These are phyloP conservation scores for Sonneratia caseolaris DNA, from an alignment of 345 rosid species.

Conservation along the genomic window DNA sequence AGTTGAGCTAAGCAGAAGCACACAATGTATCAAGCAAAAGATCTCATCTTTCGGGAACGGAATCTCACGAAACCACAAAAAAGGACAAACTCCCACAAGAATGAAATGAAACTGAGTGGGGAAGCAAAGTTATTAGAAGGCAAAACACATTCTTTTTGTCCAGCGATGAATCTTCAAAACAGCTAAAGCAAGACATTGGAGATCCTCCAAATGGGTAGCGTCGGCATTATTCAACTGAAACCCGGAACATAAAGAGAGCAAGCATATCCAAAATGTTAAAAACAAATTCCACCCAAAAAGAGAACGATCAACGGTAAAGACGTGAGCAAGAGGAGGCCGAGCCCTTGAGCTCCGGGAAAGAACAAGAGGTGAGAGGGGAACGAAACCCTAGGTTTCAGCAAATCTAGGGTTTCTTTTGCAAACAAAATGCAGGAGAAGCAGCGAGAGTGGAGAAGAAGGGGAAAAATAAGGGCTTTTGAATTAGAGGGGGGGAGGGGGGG, in stretches of 20 bases:
- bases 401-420: constrained; percentile 4
- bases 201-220: background rate
- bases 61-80: constrained; percentile 1
- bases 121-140: background rate
- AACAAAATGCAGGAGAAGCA: background rate
- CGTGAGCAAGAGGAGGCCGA: background rate
- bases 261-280: constrained; percentile 3
- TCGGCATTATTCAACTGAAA: background rate
- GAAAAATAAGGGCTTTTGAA: background rate
- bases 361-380: background rate
- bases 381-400: background rate
- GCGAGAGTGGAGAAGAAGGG: background rate
- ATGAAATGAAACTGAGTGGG: background rate
- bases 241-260: constrained; percentile 9
- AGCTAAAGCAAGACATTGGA: background rate
- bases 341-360: background rate
- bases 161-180: background rate
- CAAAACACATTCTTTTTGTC: background rate
- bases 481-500: background rate
- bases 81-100: background rate
- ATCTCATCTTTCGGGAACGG: background rate
- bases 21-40: background rate
- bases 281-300: constrained; percentile 12
- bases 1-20: background rate
- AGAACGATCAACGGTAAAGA: constrained; percentile 12